Percentiles rank a stretch among this genome's conserved stretches.
Conservation (phyloP, 345 rosid species). For the Sisymbrium altissimum region DNA sequence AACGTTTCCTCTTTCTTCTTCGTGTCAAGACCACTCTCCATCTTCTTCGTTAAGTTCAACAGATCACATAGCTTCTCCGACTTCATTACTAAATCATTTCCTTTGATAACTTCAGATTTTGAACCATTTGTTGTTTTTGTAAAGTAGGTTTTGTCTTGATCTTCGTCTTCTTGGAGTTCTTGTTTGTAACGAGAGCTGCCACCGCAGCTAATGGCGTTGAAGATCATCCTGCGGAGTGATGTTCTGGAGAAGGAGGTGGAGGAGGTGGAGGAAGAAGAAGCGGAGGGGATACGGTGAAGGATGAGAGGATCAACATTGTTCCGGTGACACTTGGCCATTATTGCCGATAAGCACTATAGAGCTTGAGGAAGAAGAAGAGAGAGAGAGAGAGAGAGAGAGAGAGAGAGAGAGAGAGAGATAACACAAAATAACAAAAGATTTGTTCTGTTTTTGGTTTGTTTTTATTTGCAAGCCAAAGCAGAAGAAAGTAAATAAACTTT, state of each 20-base stretch:
- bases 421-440: neutral
- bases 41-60: slow-evolving; percentile 61
- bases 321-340: slow-evolving; percentile 73
- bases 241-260: slow-evolving; percentile 53
- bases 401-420: neutral
- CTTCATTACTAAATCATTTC: neutral
- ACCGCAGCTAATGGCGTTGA: slow-evolving; percentile 78
- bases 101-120: slow-evolving; percentile 6
- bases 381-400: neutral
- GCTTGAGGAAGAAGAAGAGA: neutral
- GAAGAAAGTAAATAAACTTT: neutral
- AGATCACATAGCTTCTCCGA: slow-evolving; percentile 84
- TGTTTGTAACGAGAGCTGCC: slow-evolving; percentile 52
- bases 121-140: neutral
- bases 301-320: slow-evolving; percentile 57
- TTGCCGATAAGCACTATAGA: slow-evolving; percentile 25
- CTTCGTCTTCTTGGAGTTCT: slow-evolving; percentile 35
- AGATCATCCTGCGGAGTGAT: slow-evolving; percentile 61
- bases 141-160: neutral
- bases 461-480: slow-evolving; percentile 19
- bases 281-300: slow-evolving; percentile 44
- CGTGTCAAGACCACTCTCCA: slow-evolving; percentile 53
- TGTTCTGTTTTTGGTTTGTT: slow-evolving; percentile 29
- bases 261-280: slow-evolving; percentile 31
- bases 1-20: slow-evolving; percentile 60